These are phyloP conservation scores for Boletellus dicymbophilus DNA, from an alignment of 1,284 basidiomycete genomes.

Conservation along the genomic window DNA sequence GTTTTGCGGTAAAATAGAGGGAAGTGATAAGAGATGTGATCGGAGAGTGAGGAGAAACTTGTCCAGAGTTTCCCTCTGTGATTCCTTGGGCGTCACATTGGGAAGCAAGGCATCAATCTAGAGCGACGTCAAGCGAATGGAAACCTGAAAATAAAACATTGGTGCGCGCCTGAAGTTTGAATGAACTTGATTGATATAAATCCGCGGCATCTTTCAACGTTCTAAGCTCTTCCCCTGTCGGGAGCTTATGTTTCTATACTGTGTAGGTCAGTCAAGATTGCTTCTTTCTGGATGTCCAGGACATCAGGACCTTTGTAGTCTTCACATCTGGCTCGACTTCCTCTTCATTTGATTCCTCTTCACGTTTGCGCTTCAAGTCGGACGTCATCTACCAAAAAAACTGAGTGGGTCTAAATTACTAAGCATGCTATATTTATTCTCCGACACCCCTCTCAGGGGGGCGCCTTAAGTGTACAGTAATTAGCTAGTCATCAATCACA, in stretches of 20 bases:
- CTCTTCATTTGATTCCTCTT: slow-evolving; percentile 10
- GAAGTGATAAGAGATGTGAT: slow-evolving; percentile 56
- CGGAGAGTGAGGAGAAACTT: slow-evolving; percentile 66
- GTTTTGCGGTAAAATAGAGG: slow-evolving; percentile 59
- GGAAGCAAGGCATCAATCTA: slow-evolving; percentile 83
- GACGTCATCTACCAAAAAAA: slow-evolving; percentile 16
- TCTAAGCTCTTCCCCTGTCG: slow-evolving; percentile 75
- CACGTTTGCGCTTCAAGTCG: slow-evolving; percentile 35
- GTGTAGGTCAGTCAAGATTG: neutral
- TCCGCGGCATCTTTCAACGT: slow-evolving; percentile 77
- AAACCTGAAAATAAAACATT: neutral
- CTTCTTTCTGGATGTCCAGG: neutral
- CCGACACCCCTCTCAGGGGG: neutral
- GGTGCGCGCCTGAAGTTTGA: slow-evolving; percentile 75
- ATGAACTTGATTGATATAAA: slow-evolving; percentile 80
- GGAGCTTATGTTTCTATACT: slow-evolving; percentile 46
- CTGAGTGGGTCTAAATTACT: no score
- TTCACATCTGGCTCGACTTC: slow-evolving; percentile 3
- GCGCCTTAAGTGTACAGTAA: neutral
- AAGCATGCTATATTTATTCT: neutral
- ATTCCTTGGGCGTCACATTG: slow-evolving; percentile 68
- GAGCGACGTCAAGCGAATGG: neutral
- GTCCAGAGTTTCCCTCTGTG: slow-evolving; percentile 56
- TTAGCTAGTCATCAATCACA: slow-evolving; percentile 40
- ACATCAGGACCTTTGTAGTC: slow-evolving; percentile 9